These are phyloP conservation scores for Phyllosticta paracitricarpa DNA, from an alignment of 2,329 filamentous ascomycete species.

Conservation along the genomic window DNA sequence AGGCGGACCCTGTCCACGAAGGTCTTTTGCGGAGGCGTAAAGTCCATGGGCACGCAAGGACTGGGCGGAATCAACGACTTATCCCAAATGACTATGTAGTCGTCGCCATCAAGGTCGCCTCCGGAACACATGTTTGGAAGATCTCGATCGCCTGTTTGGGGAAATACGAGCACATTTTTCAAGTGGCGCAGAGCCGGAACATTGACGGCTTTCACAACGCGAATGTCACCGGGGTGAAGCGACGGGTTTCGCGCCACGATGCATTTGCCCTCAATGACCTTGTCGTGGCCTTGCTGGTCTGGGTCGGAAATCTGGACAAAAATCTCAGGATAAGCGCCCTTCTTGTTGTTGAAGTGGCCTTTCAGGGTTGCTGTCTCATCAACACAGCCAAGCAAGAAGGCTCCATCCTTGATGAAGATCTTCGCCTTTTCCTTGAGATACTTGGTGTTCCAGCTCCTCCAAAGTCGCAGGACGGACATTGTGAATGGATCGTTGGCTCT, in stretches of 20 bases:
- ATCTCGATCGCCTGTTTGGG: constrained; percentile 71
- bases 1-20: constrained; percentile 56
- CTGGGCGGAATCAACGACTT: constrained; percentile 49
- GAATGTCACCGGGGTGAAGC: constrained; percentile 83
- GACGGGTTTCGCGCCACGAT: constrained; percentile 87
- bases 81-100: constrained; percentile 94
- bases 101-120: constrained; percentile 90
- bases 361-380: constrained; percentile 72
- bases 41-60: constrained; percentile 77
- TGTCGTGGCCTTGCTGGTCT: constrained; percentile 44
- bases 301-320: constrained; percentile 70
- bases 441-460: constrained; percentile 84
- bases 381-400: constrained; percentile 77
- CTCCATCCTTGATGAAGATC: constrained; percentile 70
- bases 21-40: constrained; percentile 48
- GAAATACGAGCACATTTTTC: constrained; percentile 78
- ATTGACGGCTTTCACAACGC: constrained; percentile 77
- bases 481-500: constrained; percentile 66
- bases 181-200: constrained; percentile 63
- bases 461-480: constrained; percentile 66
- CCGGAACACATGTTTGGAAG: constrained; percentile 92
- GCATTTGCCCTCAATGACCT: constrained; percentile 65
- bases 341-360: constrained; percentile 54
- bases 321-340: constrained; percentile 63
- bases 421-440: constrained; percentile 86